A percentile compares a stretch with the other conserved stretches of the same genome.
phyloP scores from a whole-genome alignment of 2,329 filamentous ascomycete genomes.

The Aspergillus hortae region DNA sequence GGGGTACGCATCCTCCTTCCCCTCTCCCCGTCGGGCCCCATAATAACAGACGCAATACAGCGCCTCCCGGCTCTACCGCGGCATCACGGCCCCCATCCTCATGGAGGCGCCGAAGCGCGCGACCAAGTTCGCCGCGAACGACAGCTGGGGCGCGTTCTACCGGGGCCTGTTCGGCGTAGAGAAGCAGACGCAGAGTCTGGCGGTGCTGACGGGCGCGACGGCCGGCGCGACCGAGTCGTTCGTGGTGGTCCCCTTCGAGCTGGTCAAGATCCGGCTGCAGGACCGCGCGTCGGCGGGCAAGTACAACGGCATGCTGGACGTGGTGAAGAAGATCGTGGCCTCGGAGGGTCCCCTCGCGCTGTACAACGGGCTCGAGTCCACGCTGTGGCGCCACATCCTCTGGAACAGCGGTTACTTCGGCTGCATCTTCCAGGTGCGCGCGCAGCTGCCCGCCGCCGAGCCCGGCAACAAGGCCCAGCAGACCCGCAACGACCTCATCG shows the following conservation, averaged over 20 bases:
- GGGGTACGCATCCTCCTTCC: constrained; percentile 58
- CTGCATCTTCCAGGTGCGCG: constrained; percentile 94
- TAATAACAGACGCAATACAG: constrained; percentile 41
- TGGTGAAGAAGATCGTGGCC: constrained; percentile 66
- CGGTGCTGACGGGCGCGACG: constrained; percentile 87
- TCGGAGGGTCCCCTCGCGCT: constrained; percentile 81
- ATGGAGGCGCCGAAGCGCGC: constrained; percentile 97
- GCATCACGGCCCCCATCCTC: constrained; percentile 90
- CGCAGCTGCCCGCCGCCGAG: constrained; percentile 74
- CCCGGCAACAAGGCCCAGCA: constrained; percentile 68
- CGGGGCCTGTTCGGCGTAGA: constrained; percentile 76
- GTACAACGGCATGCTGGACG: constrained; percentile 53
- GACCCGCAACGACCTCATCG: constrained; percentile 82
- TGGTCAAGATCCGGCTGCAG: constrained; percentile 97
- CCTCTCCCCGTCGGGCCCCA: background rate
- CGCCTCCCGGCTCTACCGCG: constrained; percentile 87
- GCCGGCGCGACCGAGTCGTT: constrained; percentile 95
- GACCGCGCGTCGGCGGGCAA: constrained; percentile 88
- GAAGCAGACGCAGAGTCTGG: constrained; percentile 89
- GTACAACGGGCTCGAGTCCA: constrained; percentile 96
- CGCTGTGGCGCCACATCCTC: constrained; percentile 88
- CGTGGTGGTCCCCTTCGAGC: constrained; percentile 95
- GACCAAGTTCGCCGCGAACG: constrained; percentile 98
- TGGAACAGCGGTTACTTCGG: constrained; percentile 98
- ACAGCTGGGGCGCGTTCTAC: constrained; percentile 96